Percentiles rank a stretch among this genome's conserved stretches.
Evolutionary conservation across 306 rosid genomes (phyloP).

Genomic region (Medicago lupulina): DNA sequence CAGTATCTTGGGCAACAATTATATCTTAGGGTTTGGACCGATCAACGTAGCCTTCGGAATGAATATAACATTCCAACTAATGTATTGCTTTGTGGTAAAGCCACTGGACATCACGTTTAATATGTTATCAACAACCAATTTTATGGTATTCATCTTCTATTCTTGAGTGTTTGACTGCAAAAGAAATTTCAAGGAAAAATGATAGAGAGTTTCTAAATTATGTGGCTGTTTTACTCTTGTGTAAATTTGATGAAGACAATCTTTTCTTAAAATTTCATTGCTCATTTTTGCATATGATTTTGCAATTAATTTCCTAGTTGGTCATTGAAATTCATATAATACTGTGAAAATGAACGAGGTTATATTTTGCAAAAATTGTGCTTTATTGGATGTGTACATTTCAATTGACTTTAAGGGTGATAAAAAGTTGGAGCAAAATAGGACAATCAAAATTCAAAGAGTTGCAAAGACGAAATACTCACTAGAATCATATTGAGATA

Average conservation of each 20-base stretch:
- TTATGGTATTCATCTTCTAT: conserved; percentile 36
- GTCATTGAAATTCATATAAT: no score
- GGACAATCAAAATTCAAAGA: no score
- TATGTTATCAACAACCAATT: background rate
- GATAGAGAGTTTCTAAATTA: conserved; percentile 21
- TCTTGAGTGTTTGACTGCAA: conserved; percentile 66
- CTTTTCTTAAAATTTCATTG: conserved; percentile 23
- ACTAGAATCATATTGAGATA: no score
- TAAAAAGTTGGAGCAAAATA: no score
- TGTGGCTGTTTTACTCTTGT: conserved; percentile 7
- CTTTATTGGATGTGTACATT: no score
- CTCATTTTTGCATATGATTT: background rate
- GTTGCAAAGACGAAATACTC: no score
- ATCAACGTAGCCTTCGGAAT: conserved; percentile 62
- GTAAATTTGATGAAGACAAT: conserved; percentile 36
- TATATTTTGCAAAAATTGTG: no score
- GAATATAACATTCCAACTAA: conserved; percentile 84
- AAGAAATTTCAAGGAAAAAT: conserved; percentile 15
- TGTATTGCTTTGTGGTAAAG: conserved; percentile 87
- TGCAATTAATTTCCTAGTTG: background rate
- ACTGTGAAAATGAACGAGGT: no score
- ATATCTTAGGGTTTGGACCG: conserved; percentile 83
- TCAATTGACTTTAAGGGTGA: no score
- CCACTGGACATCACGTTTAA: conserved; percentile 59
- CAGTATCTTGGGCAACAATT: conserved; percentile 94